phyloP scores from a whole-genome alignment of 106 monocot genomes.

The Posidonia australis region DNA sequence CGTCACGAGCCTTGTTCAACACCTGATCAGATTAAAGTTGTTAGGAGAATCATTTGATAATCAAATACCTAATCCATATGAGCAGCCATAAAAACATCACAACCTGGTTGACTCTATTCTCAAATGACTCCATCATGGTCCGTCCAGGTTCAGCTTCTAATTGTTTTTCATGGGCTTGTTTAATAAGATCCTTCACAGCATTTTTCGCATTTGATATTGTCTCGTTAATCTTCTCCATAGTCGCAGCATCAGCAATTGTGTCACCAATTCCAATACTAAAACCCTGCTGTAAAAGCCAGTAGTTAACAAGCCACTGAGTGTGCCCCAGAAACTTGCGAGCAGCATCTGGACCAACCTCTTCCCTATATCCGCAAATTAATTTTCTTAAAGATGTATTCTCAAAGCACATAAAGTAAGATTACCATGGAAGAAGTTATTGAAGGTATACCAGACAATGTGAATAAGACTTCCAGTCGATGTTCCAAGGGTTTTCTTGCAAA shows the following conservation, averaged over 20 bases:
- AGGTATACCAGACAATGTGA: constrained; percentile 84
- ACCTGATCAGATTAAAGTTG: constrained; percentile 27
- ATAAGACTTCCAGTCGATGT: constrained; percentile 88
- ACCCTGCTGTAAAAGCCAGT: constrained; percentile 90
- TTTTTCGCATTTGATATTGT: constrained; percentile 90
- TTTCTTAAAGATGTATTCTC: background rate
- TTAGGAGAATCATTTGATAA: background rate
- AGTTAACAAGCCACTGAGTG: constrained; percentile 98
- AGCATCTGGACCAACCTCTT: constrained; percentile 99
- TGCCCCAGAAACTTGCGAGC: constrained; percentile 97
- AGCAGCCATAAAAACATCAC: background rate
- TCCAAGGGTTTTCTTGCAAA: constrained; percentile 92
- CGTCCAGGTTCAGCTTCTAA: constrained; percentile 91
- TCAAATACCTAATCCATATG: no score
- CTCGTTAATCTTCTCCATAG: constrained; percentile 98
- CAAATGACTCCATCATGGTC: constrained; percentile 98
- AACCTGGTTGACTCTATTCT: constrained; percentile 96
- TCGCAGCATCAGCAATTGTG: constrained; percentile 93
- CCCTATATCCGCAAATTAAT: constrained; percentile 36
- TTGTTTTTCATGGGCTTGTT: constrained; percentile 62
- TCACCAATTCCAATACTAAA: constrained; percentile 99
- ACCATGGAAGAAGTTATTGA: background rate
- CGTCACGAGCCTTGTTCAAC: constrained; percentile 98
- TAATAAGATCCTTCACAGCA: constrained; percentile 93
- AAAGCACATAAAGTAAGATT: background rate